Evolutionary conservation across 257 asterid genomes (phyloP).

Genomic region (Scutellaria baicalensis): DNA sequence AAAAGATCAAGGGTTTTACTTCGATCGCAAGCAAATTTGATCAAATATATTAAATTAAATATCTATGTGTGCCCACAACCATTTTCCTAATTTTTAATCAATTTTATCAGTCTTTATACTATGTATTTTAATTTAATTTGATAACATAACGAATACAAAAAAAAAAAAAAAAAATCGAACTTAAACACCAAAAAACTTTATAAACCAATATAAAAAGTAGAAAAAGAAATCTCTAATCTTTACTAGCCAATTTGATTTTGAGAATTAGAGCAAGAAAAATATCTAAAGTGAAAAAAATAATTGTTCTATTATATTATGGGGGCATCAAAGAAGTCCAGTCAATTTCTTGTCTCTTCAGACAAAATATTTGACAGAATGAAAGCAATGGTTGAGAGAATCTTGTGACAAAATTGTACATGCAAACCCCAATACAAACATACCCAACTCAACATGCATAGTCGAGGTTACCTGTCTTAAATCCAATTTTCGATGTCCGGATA

Average conservation of each 20-base stretch:
- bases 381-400: constrained; percentile 11
- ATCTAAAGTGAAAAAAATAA: too few relatives aligned
- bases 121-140: too few relatives aligned
- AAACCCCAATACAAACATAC: constrained; percentile 21
- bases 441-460: constrained; percentile 17
- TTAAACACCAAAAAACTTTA: too few relatives aligned
- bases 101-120: not conserved
- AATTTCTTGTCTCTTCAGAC: constrained; percentile 26
- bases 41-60: too few relatives aligned
- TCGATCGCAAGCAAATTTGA: constrained; percentile 7
- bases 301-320: not conserved
- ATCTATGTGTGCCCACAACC: not conserved
- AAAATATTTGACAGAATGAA: constrained; percentile 15
- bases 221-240: not conserved
- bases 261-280: too few relatives aligned
- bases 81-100: not conserved
- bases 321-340: constrained; percentile 15
- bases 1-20: not conserved
- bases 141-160: too few relatives aligned
- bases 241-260: not conserved
- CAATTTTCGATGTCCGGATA: not conserved
- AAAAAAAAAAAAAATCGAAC: too few relatives aligned
- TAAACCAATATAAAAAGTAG: too few relatives aligned
- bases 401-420: constrained; percentile 26
- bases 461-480: not conserved